phyloP scores from a whole-genome alignment of 768 basidiomycete genomes.

The Pisolithus albus region DNA sequence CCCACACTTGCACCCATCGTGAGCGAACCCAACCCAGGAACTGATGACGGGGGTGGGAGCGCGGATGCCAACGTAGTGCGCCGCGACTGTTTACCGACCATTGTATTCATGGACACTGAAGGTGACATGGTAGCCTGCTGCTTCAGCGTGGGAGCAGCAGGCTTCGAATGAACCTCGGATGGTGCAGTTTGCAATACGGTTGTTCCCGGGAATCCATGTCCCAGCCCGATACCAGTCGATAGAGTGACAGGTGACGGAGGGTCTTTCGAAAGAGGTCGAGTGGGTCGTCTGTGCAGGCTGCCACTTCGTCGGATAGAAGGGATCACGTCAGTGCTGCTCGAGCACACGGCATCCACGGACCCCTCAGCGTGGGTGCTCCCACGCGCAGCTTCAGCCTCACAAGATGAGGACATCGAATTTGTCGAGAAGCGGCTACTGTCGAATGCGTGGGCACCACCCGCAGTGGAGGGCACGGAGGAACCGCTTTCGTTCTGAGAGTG shows the following conservation, averaged over 20 bases:
- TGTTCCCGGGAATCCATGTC: background rate
- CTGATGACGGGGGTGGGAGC: constrained; percentile 32
- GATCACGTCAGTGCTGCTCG: constrained; percentile 3
- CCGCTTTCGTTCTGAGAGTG: constrained; percentile 10
- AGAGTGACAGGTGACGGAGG: background rate
- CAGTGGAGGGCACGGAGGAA: constrained; percentile 26
- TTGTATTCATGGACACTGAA: background rate
- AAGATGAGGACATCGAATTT: constrained; percentile 41
- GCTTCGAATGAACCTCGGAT: background rate
- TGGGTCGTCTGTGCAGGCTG: background rate
- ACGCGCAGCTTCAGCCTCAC: constrained; percentile 21
- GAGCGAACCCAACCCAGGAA: constrained; percentile 35
- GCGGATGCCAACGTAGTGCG: background rate
- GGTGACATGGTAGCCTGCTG: background rate
- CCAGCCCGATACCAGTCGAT: background rate
- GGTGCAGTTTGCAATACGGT: background rate
- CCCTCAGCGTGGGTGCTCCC: background rate
- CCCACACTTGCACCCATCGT: constrained; percentile 20
- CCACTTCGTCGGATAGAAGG: background rate
- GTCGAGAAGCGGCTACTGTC: constrained; percentile 35
- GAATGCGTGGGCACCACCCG: constrained; percentile 8
- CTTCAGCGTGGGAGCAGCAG: background rate
- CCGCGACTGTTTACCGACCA: background rate
- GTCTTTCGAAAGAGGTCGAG: background rate
- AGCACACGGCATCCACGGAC: constrained; percentile 1